Evolutionary conservation across 768 basidiomycete genomes (phyloP).

Genomic region (Asterophora lycoperdoides): DNA sequence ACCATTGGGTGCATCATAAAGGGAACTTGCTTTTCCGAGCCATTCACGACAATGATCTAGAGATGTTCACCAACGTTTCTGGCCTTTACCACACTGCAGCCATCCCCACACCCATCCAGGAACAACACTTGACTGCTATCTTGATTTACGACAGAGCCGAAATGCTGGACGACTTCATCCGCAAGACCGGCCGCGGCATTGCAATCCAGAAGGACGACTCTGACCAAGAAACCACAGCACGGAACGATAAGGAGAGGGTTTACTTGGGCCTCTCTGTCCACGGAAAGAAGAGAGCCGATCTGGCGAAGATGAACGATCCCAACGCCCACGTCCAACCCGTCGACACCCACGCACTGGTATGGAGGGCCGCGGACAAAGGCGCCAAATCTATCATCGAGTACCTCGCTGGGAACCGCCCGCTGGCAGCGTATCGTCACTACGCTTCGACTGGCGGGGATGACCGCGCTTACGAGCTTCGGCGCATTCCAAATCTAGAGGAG

Average conservation of each 20-base stretch:
- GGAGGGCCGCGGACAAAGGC: constrained; percentile 36
- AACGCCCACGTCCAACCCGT: constrained; percentile 28
- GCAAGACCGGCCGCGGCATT: constrained; percentile 43
- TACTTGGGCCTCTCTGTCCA: constrained; percentile 62
- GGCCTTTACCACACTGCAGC: constrained; percentile 39
- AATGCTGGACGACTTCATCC: constrained; percentile 55
- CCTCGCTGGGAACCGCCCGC: constrained; percentile 40
- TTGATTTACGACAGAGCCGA: constrained; percentile 39
- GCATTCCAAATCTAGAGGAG: constrained; percentile 34
- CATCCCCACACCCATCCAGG: constrained; percentile 22
- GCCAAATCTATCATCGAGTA: constrained; percentile 42
- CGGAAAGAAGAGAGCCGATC: constrained; percentile 57
- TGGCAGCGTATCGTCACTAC: constrained; percentile 50
- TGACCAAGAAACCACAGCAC: constrained; percentile 21
- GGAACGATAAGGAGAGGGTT: constrained; percentile 37
- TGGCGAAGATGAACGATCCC: constrained; percentile 48
- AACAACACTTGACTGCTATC: constrained; percentile 23
- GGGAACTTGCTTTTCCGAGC: constrained; percentile 30
- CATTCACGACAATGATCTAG: constrained; percentile 43
- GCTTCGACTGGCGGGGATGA: constrained; percentile 38
- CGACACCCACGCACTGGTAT: constrained; percentile 31
- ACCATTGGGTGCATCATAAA: too few relatives aligned
- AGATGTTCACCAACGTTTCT: constrained; percentile 45
- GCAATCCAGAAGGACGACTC: constrained; percentile 25
- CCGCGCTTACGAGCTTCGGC: constrained; percentile 38